Base-by-base conservation (phyloP, 768 basidiomycete species). In the Lyophyllum atratum region DNA sequence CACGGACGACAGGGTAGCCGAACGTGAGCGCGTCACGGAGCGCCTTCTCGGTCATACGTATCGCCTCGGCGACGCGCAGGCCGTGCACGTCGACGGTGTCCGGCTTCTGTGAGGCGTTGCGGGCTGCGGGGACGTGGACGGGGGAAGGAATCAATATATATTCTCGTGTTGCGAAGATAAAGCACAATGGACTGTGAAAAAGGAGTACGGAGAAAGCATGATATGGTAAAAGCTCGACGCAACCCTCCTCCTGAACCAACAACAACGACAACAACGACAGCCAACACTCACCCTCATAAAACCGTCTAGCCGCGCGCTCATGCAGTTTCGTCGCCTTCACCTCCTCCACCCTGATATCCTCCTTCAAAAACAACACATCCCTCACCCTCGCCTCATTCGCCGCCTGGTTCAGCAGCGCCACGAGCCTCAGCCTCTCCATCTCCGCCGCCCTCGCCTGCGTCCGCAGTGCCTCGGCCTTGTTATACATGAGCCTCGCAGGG, bases 41-140 rank as follows among this genome's bases (percentile, higher is more conserved):
- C 0, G 78, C 75, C 25, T 71, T 63, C 61, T 82, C 80, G 7
- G 78, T 79, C 21, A 65, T 69, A 33, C 71, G 69, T 37, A 83
- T 68, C 4, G 82, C 82, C 64, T 84, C 82, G 0, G 64, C 64
- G 0, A 77, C 73, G 24, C 79, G 74, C 28, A 83, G 69, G 11
- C 80, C 80, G 61, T 84, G 81, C 8, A 84, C 76, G 58, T 84
- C 82, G 37, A 84, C 73, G 17, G 71, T 74, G 26, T 68, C 58
- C 1, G 71, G 66, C 24, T 66, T 70, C 28, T 65, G 68, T 17
- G 70, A 54, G 39, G 68, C 64, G 60, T 82, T 81, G 33, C 71
- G 71, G 39, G 79, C 79, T 80, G 58, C 37, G 2, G 54, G 31
- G 42, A 47, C 43, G 31, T 10, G n/a, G 7, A 49, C 12, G 39